phyloP scores from a whole-genome alignment of 495 filamentous ascomycete genomes.

The Aspergillus nanangensis region DNA sequence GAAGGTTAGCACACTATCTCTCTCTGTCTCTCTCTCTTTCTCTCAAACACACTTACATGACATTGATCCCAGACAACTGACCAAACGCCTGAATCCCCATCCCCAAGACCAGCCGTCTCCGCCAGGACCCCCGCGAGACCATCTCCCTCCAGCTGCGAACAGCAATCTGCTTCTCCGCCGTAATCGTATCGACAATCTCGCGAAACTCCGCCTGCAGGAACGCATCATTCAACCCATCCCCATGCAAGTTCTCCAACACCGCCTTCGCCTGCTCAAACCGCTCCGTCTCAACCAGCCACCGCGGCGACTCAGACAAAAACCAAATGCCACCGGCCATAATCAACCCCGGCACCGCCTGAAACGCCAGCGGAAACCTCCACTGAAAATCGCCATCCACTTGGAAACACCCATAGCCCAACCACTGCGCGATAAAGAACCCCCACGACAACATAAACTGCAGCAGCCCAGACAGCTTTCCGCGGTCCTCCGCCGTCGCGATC shows the following conservation, averaged over 20 bases:
- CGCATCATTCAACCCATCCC: neutral
- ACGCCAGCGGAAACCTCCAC: neutral
- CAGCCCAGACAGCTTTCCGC: neutral
- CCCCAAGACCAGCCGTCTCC: neutral
- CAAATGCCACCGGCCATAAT: neutral
- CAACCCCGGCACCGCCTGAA: neutral
- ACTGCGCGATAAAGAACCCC: neutral
- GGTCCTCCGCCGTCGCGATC: neutral
- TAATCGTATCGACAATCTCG: conserved; percentile 4
- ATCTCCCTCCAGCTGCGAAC: conserved; percentile 6
- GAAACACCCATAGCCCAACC: neutral
- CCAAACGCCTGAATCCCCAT: conserved; percentile 6
- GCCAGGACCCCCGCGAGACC: neutral
- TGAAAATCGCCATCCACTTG: neutral
- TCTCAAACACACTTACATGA: conserved; percentile 2
- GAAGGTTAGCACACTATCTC: too few relatives aligned
- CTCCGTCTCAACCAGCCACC: neutral
- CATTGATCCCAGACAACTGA: conserved; percentile 2
- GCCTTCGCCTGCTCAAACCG: conserved; percentile 1
- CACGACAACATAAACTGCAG: neutral
- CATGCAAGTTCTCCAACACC: neutral
- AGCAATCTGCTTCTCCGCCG: neutral
- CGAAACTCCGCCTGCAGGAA: conserved; percentile 1
- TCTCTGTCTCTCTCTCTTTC: too few relatives aligned
- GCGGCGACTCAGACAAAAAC: neutral